Evolutionary conservation across 2,329 filamentous ascomycete genomes (phyloP).

Genomic region (Aspergillus glaucus): DNA sequence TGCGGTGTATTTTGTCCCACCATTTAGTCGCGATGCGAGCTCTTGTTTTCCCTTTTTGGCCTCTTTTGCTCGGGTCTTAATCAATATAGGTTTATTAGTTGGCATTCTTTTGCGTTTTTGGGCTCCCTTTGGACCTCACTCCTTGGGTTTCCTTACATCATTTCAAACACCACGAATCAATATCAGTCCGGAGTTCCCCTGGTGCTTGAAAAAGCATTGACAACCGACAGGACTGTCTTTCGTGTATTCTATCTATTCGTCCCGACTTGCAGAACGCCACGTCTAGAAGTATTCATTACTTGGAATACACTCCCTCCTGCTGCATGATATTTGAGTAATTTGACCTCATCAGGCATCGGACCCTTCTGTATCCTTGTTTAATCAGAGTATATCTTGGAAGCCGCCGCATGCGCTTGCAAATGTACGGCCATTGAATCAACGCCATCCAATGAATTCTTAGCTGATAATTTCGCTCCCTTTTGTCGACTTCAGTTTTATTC

Average conservation of each 20-base stretch:
- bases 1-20: no score
- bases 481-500: constrained; percentile 12
- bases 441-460: constrained; percentile 22
- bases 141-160: not conserved
- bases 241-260: constrained; percentile 30
- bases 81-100: not conserved
- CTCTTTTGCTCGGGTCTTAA: not conserved
- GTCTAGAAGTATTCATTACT: constrained; percentile 12
- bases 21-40: no score
- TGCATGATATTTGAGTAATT: constrained; percentile 11
- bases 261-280: constrained; percentile 15
- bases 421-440: constrained; percentile 24
- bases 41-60: not conserved
- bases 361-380: constrained; percentile 14
- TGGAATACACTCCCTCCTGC: constrained; percentile 10
- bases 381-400: constrained; percentile 28
- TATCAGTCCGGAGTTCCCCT: not conserved
- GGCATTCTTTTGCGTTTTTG: not conserved
- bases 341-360: constrained; percentile 11
- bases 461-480: constrained; percentile 15
- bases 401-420: constrained; percentile 23
- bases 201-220: not conserved
- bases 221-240: constrained; percentile 18
- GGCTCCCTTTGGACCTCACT: not conserved
- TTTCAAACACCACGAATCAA: not conserved